Percentiles rank a stretch among this genome's conserved stretches.
Evolutionary conservation across 176 grass and related monocot genomes (phyloP).

Genomic region (Rhynchospora tenuis): DNA sequence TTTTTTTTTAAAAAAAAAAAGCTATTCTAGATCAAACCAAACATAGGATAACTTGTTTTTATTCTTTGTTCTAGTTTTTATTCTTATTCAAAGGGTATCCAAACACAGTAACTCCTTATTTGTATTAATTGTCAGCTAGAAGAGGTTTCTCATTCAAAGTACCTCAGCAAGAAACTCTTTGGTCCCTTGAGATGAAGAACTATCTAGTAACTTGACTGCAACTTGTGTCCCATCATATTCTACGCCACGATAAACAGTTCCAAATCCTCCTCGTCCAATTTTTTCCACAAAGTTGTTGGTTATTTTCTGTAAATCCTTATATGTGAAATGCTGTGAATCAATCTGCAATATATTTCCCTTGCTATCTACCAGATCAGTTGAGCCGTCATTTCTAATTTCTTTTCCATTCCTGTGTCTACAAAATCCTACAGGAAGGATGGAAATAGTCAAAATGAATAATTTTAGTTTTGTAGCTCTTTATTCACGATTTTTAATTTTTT

Average conservation of each 20-base stretch:
- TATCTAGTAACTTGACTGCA: slow-evolving; percentile 18
- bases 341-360: not conserved
- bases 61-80: too few species aligned
- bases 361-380: not conserved
- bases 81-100: too few species aligned
- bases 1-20: too few species aligned
- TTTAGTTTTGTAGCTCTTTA: too few species aligned
- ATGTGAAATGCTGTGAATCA: slow-evolving; percentile 11
- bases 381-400: too few species aligned
- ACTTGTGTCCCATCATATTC: slow-evolving; percentile 6
- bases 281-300: slow-evolving; percentile 23
- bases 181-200: not conserved
- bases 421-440: too few species aligned
- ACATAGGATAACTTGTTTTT: too few species aligned
- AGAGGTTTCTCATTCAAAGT: not conserved
- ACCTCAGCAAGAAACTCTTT: slow-evolving; percentile 27
- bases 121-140: not conserved
- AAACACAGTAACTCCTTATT: too few species aligned
- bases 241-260: slow-evolving; percentile 14
- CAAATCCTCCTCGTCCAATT: slow-evolving; percentile 27
- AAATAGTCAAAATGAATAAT: too few species aligned
- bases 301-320: slow-evolving; percentile 13
- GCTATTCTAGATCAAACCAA: too few species aligned
- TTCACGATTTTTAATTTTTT: too few species aligned
- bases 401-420: too few species aligned